A percentile compares a stretch with the other conserved stretches of the same genome.
phyloP scores from a whole-genome alignment of 805 yeast genomes.

The Candida sithepensis region DNA sequence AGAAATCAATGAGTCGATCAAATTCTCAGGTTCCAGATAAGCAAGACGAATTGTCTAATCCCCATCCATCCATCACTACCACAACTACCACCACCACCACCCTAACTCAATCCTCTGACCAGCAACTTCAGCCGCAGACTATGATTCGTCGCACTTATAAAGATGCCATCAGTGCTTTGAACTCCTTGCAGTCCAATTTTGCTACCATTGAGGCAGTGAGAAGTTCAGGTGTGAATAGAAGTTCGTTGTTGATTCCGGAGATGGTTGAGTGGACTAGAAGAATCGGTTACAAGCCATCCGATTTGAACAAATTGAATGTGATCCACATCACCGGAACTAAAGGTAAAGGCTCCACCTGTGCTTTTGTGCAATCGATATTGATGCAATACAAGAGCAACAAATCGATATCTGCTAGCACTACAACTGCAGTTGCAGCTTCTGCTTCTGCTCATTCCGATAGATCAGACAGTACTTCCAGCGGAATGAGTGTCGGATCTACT shows the following conservation, averaged over 20 bases:
- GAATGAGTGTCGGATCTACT: background rate
- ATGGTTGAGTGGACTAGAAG: conserved; percentile 79
- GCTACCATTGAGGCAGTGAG: conserved; percentile 83
- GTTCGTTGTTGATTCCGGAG: conserved; percentile 72
- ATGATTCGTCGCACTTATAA: conserved; percentile 32
- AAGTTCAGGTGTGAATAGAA: conserved; percentile 59
- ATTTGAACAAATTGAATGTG: conserved; percentile 70
- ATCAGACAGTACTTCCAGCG: conserved; percentile 2
- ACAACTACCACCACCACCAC: background rate
- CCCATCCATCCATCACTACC: background rate
- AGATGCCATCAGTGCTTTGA: conserved; percentile 83
- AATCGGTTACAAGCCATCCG: conserved; percentile 61
- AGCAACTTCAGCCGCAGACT: conserved; percentile 1
- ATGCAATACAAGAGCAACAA: conserved; percentile 46
- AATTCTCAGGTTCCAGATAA: background rate
- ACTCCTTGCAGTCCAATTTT: conserved; percentile 86
- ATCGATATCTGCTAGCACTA: conserved; percentile 5
- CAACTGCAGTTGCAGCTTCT: background rate
- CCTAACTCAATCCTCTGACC: background rate
- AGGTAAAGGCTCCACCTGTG: conserved; percentile 98
- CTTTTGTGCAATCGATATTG: conserved; percentile 82
- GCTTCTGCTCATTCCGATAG: background rate
- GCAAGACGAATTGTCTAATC: background rate
- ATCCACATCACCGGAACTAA: conserved; percentile 97
- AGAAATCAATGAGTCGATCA: background rate